Evolutionary conservation across 176 grass and related monocot species (phyloP), one percentile per base, ranked within the genome.

Genomic region (Oryza coarctata): DNA sequence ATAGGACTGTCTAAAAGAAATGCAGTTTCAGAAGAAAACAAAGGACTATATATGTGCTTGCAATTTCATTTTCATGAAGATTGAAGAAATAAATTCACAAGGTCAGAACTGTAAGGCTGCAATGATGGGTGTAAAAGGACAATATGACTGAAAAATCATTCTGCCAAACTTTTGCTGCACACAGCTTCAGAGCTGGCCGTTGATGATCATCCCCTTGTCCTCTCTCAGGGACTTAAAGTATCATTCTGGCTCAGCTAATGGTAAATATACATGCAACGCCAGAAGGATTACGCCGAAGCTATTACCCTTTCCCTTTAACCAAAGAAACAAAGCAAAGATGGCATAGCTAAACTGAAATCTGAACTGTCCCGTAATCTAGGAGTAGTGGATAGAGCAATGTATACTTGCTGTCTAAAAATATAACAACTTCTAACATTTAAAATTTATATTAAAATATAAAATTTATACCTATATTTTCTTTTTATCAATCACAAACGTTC

Each of bases 91-190:
- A 23, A 61, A 45, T 6, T 36, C 31, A 9, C n/a, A 52, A 39
- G 29, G 29, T 7, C 38, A 63, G 33, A 30, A 76, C 8, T 77
- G 41, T 76, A 22, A 47, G 12, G 55, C 29, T 32, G 65, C 50
- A 77, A 63, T 77, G 25, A 87, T 70, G 30, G 5, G 10, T 6
- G 9, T 12, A 45, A 45, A 45, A 63, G 13, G 10, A 40, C 65
- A 82, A 74, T 3, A 55, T 25, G 80, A 30, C 15, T 3, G 33
- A 23, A 57, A 40, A 79, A 35, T 88, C 68, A 74, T 78, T 30
- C 49, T 75, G 81, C 70, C 81, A 88, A 70, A 50, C 63, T 80
- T 79, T 75, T 70, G 35, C 63, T 75, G 81, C 47, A 74, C 28
- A 17, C n/a, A 7, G 0, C 12, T 14, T 64, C 55, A 26, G n/a